Evolutionary conservation across 768 basidiomycete species (phyloP), one percentile per base, ranked within the genome.

Genomic region (Phylloporus arenicola): DNA sequence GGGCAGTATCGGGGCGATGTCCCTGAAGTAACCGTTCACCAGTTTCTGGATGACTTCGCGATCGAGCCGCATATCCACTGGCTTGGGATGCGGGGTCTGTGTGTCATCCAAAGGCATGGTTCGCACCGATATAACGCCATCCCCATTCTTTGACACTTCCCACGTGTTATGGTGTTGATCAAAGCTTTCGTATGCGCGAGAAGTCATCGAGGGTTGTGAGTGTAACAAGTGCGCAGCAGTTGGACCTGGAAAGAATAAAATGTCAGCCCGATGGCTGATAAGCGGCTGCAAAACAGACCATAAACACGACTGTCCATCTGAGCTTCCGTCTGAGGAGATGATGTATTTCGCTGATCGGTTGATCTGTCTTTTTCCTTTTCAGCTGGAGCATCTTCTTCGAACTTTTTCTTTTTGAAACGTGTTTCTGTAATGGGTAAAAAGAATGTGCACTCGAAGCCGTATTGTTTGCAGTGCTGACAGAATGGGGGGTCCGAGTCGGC

Each of bases 401-500:
- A 51, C 57, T 88, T 86, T 73, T 92, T 92, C 75, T 96, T 96
- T 74, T 97, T 97, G 79, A 97, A 99, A 17, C 96, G 85, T 0
- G 96, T 99, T 69, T 98, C 96, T 10, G 95, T 92, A 59, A 99
- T 99, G 35, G 96, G 96, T 12, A 98, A 82, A 75, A 96, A 95
- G 72, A 94, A 96, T 6, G 94, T 96, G 67, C 95, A 96, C 56
- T 95, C 92, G 58, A 93, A 90, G 39, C 81, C 79, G 61, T 92
- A 92, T 64, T 92, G 90, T 63, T 91, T 89, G 78, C 95, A 98
- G 67, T 97, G 94, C 59, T 92, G 88, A 64, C 93, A 97, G 43
- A 88, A 63, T 16, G 88, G 83, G 0, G 88, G 87, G 3, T 91
- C 86, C 59, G 79, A 67, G 59, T 92, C 89, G 1, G 77, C 33